Percentiles rank a stretch among this genome's conserved stretches.
Evolutionary conservation across 805 yeast species (phyloP).

Genomic region (Alloascoidea africana): DNA sequence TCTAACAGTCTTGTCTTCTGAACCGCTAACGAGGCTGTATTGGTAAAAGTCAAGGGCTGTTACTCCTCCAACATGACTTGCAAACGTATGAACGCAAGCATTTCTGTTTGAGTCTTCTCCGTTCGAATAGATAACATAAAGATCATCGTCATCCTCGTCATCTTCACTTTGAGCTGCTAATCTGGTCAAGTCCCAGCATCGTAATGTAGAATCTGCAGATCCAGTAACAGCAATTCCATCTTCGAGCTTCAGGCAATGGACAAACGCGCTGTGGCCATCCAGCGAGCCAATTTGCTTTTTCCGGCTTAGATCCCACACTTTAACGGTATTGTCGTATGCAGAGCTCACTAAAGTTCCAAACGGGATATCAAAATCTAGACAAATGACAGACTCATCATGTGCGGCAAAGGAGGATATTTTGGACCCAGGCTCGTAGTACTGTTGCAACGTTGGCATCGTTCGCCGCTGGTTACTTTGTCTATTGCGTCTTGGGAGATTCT

Average conservation of each 20-base stretch:
- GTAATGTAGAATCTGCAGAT: slow-evolving; percentile 45
- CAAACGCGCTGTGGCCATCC: slow-evolving; percentile 46
- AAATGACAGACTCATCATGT: slow-evolving; percentile 36
- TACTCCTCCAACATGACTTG: slow-evolving; percentile 51
- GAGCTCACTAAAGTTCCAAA: slow-evolving; percentile 70
- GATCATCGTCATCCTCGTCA: slow-evolving; percentile 7
- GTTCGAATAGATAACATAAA: slow-evolving; percentile 9
- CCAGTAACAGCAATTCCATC: slow-evolving; percentile 36
- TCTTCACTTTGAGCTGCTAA: slow-evolving; percentile 7
- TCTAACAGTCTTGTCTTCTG: slow-evolving; percentile 55
- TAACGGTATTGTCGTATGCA: slow-evolving; percentile 58
- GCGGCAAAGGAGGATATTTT: slow-evolving; percentile 34
- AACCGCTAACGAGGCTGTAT: slow-evolving; percentile 46
- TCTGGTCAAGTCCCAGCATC: slow-evolving; percentile 39
- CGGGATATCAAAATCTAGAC: slow-evolving; percentile 58
- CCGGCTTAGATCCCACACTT: slow-evolving; percentile 70
- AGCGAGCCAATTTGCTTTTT: slow-evolving; percentile 33
- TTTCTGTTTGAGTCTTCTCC: too few species aligned
- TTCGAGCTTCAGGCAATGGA: slow-evolving; percentile 43
- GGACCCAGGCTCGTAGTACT: slow-evolving; percentile 45
- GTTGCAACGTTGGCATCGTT: slow-evolving; percentile 49
- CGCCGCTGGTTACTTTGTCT: slow-evolving; percentile 23
- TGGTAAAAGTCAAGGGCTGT: slow-evolving; percentile 44
- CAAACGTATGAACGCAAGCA: slow-evolving; percentile 34
- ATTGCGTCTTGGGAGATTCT: slow-evolving; percentile 15